Conservation (phyloP, 345 rosid genomes). For the Syzygium grande region DNA sequence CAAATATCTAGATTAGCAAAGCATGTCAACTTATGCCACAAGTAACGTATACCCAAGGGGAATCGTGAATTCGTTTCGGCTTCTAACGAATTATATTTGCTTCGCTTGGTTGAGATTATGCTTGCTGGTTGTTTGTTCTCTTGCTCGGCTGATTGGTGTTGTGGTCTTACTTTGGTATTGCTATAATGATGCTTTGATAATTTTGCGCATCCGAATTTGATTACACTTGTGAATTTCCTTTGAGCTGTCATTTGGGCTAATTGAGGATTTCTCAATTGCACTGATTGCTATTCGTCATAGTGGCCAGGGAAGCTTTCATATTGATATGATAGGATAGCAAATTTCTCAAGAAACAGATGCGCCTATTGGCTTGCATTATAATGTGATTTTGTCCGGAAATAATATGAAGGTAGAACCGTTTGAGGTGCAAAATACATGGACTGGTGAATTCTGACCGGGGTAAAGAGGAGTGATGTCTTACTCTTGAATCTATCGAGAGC, state of each 20-base stretch:
- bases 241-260: conserved; percentile 63
- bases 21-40: no score
- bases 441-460: conserved; percentile 48
- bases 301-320: conserved; percentile 9
- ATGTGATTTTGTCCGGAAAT: no score
- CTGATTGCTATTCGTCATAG: conserved; percentile 58
- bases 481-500: conserved; percentile 23
- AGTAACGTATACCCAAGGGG: background rate
- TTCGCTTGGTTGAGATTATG: background rate
- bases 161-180: no score
- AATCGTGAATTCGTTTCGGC: background rate
- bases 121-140: background rate
- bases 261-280: conserved; percentile 64
- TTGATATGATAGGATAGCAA: no score
- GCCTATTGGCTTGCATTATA: no score
- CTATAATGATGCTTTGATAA: no score
- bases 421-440: conserved; percentile 40
- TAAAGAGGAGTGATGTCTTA: conserved; percentile 53
- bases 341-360: no score
- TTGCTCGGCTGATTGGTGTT: no score
- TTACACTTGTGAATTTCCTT: conserved; percentile 14
- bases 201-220: no score
- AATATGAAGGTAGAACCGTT: no score
- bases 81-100: background rate
- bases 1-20: no score